Base-by-base conservation (phyloP, 2,329 filamentous ascomycete species). In the Neurospora crassa region DNA sequence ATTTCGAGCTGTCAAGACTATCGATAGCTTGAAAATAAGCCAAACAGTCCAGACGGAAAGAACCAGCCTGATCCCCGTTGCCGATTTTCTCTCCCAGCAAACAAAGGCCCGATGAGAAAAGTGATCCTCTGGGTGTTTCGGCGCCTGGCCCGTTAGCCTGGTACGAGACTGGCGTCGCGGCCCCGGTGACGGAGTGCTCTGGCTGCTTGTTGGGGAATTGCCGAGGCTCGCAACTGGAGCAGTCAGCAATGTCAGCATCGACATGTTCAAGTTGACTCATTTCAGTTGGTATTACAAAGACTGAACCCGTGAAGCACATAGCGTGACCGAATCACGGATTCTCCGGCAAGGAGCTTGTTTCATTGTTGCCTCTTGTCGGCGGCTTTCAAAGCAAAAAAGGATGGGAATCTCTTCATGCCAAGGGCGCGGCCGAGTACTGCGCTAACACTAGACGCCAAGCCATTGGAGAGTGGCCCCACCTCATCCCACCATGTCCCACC, bases 131-230 rank as follows among this genome's bases (percentile, higher is more conserved):
- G 40, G 43, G 16, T 34, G 45, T 12, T 29, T 45, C 40, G 67
- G 40, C 40, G 67, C 67, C 67, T 68, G 40, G 67, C 40, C 67
- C n/a, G 37, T 68, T 68, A 68, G 53, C 29, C 53, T 63, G 53
- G 53, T 63, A 63, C 53, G 53, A 63, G 53, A 18, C 53, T 4
- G 53, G 53, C 29, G 14, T 37, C 53, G 14, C 29, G 7, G 14
- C 29, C 53, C 29, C 53, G 29, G 53, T 63, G 53, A 63, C 53
- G 53, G 29, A 63, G 53, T 16, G 29, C 3, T 34, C 18, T 18
- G 2, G 24, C 34, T 37, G 34, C 34, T 37, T 37, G 34, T 37
- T 2, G 53, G 53, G 24, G 14, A 34, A 34, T 24, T 24, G 20
- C 7, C 53, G 7, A 29, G 24, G 24, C 53, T 34, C 1, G 53